Base-by-base conservation (phyloP, 306 rosid species). In the Coriaria nepalensis region DNA sequence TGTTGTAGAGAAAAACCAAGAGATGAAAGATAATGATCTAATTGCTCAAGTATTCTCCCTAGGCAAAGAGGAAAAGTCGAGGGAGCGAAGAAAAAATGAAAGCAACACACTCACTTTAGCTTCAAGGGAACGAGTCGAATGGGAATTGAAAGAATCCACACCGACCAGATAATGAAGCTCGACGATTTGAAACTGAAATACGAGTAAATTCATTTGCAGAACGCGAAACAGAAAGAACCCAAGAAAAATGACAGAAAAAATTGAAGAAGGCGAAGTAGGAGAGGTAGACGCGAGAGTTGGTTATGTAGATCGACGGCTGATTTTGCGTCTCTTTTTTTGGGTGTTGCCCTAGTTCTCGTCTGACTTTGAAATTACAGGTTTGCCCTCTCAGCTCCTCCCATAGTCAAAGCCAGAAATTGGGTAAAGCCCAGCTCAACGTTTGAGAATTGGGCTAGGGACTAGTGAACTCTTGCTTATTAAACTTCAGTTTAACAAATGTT, bases 61-160 rank as follows among this genome's bases (percentile, higher is more conserved):
- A 9, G 54, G 40, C 67, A 64, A 42, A 9, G 8, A 8, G 2
- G 38, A 56, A 29, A 4, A 14, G 9, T 43, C 37, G 43, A 15
- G 60, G 77, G 67, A 70, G 52, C 7, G 8, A 61, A 7, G 0
- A 0, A 5, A 37, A n/a, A 12, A n/a, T 13, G 9, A 53, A 68
- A 60, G 66, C 88, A 75, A 70, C 93, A 83, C 81, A 9, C 46
- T 50, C 40, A 1, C 4, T 81, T 2, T 88, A n/a, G 95, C 96
- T 88, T 88, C 96, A 68, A 80, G 94, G 94, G 96, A 88, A 88
- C 94, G 93, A 87, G 93, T 83, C 79, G 47, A 66, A 43, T 64
- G 81, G 94, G 88, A 74, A 83, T 36, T 6, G 69, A 75, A 40
- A 0, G 0, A 5, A 71, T 79, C 92, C 94, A 6, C 94, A 87